Percentiles rank a stretch among this genome's conserved stretches.
These are phyloP conservation scores for Colletotrichum chlorophyti DNA, from an alignment of 2,329 filamentous ascomycete species.

Conservation along the genomic window DNA sequence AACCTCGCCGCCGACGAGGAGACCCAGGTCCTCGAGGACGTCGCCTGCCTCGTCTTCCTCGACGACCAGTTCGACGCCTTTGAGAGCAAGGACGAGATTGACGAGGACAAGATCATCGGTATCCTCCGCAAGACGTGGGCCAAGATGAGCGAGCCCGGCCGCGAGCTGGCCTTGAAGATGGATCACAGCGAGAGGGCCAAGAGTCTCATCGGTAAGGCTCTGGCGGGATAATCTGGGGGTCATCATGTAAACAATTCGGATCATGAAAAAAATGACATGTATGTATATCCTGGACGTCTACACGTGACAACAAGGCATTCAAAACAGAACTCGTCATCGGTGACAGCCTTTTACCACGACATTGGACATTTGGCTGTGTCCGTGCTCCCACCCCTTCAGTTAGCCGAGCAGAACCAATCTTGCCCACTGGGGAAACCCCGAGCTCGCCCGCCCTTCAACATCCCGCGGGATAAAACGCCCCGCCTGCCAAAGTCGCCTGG, in stretches of 20 bases:
- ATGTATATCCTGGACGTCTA: too few relatives aligned
- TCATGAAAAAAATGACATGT: neutral
- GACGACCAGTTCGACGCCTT: constrained; percentile 88
- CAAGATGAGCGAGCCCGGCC: constrained; percentile 73
- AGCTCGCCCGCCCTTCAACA: neutral
- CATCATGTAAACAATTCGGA: neutral
- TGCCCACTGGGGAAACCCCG: constrained; percentile 6
- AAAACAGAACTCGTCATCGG: constrained; percentile 5
- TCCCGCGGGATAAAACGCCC: constrained; percentile 4
- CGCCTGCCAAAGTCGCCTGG: neutral
- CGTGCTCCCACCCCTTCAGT: constrained; percentile 22
- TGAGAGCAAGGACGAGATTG: constrained; percentile 67
- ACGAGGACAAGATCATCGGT: constrained; percentile 78
- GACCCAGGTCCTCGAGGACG: constrained; percentile 81
- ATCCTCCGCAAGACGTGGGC: constrained; percentile 78
- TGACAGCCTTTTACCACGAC: too few relatives aligned
- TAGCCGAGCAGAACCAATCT: constrained; percentile 7
- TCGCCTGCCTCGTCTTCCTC: constrained; percentile 85
- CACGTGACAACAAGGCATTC: too few relatives aligned
- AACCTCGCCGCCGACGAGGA: constrained; percentile 66
- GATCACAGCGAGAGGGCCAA: constrained; percentile 68
- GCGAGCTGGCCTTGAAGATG: constrained; percentile 70
- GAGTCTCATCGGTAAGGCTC: constrained; percentile 67
- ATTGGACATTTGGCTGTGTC: too few relatives aligned
- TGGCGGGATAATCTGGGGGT: constrained; percentile 39